Evolutionary conservation across 208 protist species (phyloP), one percentile per base, ranked within the genome.

Genomic region (Trypanosoma cruzi): DNA sequence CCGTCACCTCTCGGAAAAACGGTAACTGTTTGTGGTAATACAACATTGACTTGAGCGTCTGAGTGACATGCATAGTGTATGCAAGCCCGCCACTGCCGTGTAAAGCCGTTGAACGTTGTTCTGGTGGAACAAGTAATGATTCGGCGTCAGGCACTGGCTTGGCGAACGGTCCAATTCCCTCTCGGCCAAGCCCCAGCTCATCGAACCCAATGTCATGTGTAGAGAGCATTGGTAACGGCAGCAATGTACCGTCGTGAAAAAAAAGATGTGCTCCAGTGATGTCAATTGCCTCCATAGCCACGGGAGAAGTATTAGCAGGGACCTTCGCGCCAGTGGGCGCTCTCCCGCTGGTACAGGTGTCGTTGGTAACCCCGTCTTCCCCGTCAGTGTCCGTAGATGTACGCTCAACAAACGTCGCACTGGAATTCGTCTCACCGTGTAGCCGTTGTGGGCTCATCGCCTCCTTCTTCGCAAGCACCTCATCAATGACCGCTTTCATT

Each of bases 171-270:
- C 56, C 68, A 36, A 6, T 48, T 18, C 37, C 16, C 32, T 56
- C 72, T 54, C 40, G 34, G 5, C 2, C 55, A 52, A 71, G 71
- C 40, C 42, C 54, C 0, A 95, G 62, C 44, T 88, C 85, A 54
- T 96, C 90, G 65, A 96, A 88, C 5, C 72, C 67, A 37, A 96
- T 77, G 31, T 96, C 90, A 32, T 84, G 73, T 6, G 86, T 82
- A 42, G 71, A 79, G 18, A 96, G 76, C 52, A 88, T 71, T 26
- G 90, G 88, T 3, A 84, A 65, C 22, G 72, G 79, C 10, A 78
- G 75, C 10, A 87, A 52, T 36, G 75, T 85, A 20, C 79, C 77
- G 46, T 78, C 64, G 16, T 76, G 71, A 16, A 71, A 79, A 34
- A 73, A 73, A 29, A 70, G 67, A 34, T 68, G 74, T 0, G 65